Base-by-base conservation (phyloP, 2,329 filamentous ascomycete genomes). In the Trichoderma cornu-damae region DNA sequence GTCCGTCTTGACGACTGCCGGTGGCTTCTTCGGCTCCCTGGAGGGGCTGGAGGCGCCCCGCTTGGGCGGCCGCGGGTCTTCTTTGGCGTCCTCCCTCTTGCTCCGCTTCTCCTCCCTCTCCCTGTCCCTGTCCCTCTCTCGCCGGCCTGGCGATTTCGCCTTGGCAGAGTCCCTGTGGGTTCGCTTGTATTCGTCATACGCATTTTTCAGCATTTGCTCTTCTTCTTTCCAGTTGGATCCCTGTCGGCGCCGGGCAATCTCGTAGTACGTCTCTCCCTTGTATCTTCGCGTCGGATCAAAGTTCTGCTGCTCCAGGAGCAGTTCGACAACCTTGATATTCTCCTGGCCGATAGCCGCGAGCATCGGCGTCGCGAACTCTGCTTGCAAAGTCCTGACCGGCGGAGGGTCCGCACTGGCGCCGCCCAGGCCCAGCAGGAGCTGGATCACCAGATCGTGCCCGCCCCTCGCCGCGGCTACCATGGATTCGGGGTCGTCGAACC, bases 151-250 rank as follows among this genome's bases (percentile, higher is more conserved):
- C 18, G 81, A 81, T 58, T 79, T 81, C 3, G 70, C 72, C 62
- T 80, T 84, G 16, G 69, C 63, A 11, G 67, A 65, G 18, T 77
- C 75, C 61, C 79, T 81, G 49, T 79, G 75, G 2, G 69, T 70
- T 55, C 80, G 81, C 62, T 78, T 82, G 63, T 82, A 83, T 28
- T 82, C 80, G 58, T 91, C 86, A 62, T 85, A 91, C 3, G 88
- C 83, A 37, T 85, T 80, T 69, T 92, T 92, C 48, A 99, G 72
- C 56, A 95, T 76, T 42, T 90, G 83, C 62, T 88, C 86, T 70
- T 99, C 94, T 61, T 93, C 86, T 69, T 93, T 87, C 90, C 92
- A 96, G 60, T 90, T 88, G 6, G 92, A 89, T 0, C 94, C 93
- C 63, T 86, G 85, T 38, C 90, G 85, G 47, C 90, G 85, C 64